Evolutionary conservation across 768 basidiomycete species (phyloP).

Genomic region (Tricholoma matsutake): DNA sequence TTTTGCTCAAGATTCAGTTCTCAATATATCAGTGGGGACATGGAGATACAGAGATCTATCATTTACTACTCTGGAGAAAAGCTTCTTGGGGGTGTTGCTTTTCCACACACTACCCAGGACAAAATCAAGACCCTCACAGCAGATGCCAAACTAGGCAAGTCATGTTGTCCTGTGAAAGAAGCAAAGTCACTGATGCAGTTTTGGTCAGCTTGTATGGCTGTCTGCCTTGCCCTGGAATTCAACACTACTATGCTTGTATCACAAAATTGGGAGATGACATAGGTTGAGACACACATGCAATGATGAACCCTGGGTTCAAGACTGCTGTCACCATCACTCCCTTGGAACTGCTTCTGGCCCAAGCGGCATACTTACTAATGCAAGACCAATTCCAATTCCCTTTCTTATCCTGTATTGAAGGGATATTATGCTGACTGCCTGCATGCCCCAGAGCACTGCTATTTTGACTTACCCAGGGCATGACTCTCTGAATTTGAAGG

Average conservation of each 20-base stretch:
- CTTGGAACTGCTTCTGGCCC: too few species aligned
- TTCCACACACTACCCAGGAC: too few species aligned
- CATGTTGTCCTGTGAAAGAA: neutral
- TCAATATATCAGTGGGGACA: neutral
- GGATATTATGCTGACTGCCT: too few species aligned
- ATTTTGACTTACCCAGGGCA: too few species aligned
- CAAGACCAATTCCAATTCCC: too few species aligned
- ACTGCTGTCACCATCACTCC: too few species aligned
- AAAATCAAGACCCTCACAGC: neutral
- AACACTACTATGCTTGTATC: constrained; percentile 1
- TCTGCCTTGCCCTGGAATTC: constrained; percentile 7
- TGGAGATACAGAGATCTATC: neutral
- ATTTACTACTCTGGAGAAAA: neutral
- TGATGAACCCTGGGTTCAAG: too few species aligned
- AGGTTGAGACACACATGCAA: constrained; percentile 5
- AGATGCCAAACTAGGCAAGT: neutral
- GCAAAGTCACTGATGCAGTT: neutral
- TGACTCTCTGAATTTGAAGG: neutral
- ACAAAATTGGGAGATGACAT: neutral
- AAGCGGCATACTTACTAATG: too few species aligned
- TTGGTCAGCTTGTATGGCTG: constrained; percentile 5
- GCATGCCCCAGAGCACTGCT: too few species aligned
- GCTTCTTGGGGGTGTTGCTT: neutral
- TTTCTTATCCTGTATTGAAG: too few species aligned
- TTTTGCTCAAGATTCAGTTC: neutral